These are phyloP conservation scores for Dendrocalamus latiflorus DNA, from an alignment of 202 grass and related monocot species.

Conservation along the genomic window DNA sequence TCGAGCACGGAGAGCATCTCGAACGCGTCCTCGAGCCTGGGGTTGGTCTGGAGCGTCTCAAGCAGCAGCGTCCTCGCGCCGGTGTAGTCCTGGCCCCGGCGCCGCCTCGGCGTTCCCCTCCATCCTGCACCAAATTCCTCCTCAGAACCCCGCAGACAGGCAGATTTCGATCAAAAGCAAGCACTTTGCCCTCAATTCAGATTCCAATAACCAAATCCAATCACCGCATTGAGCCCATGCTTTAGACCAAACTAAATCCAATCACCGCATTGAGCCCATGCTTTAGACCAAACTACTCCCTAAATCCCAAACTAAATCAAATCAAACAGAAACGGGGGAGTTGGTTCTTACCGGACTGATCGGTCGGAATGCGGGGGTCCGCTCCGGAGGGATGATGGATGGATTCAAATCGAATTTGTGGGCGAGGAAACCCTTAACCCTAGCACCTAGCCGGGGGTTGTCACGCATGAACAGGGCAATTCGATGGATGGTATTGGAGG, in stretches of 20 bases:
- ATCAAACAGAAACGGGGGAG: background rate
- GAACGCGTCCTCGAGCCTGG: conserved; percentile 39
- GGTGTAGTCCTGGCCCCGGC: conserved; percentile 39
- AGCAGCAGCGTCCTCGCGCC: conserved; percentile 53
- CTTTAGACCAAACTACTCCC: background rate
- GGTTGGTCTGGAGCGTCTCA: conserved; percentile 55
- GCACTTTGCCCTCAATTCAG: background rate
- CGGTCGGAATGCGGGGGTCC: background rate
- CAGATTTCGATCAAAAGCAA: background rate
- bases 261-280: background rate
- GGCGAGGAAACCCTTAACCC: conserved; percentile 13
- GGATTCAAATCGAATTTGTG: background rate
- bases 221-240: too few species aligned
- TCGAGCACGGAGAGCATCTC: conserved; percentile 56
- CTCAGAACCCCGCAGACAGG: background rate
- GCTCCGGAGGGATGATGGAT: background rate
- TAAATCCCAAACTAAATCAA: background rate
- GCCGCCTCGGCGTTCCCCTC: conserved; percentile 18
- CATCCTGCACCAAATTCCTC: conserved; percentile 25
- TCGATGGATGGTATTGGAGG: background rate
- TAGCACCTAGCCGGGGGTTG: background rate
- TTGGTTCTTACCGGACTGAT: conserved; percentile 15
- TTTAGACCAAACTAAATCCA: too few species aligned
- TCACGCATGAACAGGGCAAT: background rate
- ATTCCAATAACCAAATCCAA: background rate